phyloP scores from a whole-genome alignment of 108 stramenopile genomes.

The Pseudonitzschia pungens region DNA sequence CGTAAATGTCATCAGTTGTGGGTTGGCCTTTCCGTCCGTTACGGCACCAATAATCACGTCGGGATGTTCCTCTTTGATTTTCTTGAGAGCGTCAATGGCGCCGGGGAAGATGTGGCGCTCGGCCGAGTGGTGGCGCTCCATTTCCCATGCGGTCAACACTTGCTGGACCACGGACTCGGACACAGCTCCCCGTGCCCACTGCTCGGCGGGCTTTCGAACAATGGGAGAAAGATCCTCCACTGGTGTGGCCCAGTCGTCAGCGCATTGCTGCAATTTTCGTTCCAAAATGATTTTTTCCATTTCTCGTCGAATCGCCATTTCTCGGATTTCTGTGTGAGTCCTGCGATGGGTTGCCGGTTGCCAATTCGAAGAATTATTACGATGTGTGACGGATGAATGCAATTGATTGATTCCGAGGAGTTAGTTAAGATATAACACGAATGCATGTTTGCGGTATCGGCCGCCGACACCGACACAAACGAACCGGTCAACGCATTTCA shows the following conservation, averaged over 20 bases:
- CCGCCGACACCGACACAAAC: no score
- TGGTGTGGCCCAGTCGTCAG: conserved; percentile 86
- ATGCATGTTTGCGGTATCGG: no score
- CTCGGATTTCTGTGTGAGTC: conserved; percentile 76
- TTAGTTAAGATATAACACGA: no score
- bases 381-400: no score
- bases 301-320: conserved; percentile 74
- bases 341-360: conserved; percentile 5
- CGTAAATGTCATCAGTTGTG: conserved; percentile 83
- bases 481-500: no score
- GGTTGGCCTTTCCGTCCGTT: conserved; percentile 88
- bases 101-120: conserved; percentile 84
- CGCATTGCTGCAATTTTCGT: conserved; percentile 67
- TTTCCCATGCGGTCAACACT: conserved; percentile 83
- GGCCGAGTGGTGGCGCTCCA: conserved; percentile 87
- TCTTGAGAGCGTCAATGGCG: conserved; percentile 55
- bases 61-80: conserved; percentile 79
- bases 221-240: conserved; percentile 57
- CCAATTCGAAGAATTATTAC: no score
- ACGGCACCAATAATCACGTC: conserved; percentile 85
- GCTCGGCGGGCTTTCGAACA: conserved; percentile 61
- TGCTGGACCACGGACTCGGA: conserved; percentile 71
- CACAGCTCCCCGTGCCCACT: conserved; percentile 77
- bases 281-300: conserved; percentile 77
- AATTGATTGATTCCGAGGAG: no score